Base-by-base conservation (phyloP, 2,329 filamentous ascomycete genomes). In the Didymella arachidicola region DNA sequence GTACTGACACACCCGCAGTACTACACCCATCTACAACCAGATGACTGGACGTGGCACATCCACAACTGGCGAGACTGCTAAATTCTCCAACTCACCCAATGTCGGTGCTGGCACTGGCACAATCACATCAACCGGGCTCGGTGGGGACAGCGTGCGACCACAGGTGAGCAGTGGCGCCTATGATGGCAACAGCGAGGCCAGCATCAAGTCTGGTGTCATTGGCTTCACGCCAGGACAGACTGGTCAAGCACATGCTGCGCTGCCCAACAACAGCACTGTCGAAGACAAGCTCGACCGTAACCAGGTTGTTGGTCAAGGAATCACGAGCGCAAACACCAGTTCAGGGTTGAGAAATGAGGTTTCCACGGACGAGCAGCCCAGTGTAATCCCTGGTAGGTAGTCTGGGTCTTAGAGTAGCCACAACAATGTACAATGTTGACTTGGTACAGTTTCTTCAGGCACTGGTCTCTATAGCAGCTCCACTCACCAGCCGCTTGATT, bases 121-220 rank as follows among this genome's bases (percentile, higher is more conserved):
- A 30, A 36, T n/a, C 43, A 27, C 43, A 49, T 44, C 53, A 7
- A 42, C 47, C 46, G 42, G 32, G 6, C 46, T 46, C 16, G 42
- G 34, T 34, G 53, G 25, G 19, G 46, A 54, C 16, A 61, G 44
- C n/a, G 30, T 63, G 8, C 67, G 65, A 36, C 71, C 72, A 4
- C 56, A 70, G 42, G 60, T 63, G 5, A 52, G 60, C 26, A 47
- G 57, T 30, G 57, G 51, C 34, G 39, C 64, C 16, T 60, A 49
- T 26, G 63, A 71, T 14, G 70, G 64, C 5, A 57, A 63, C 10
- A 78, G 74, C 59, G 69, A 68, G 29, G 72, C 73, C 18, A 78
- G 75, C 62, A 76, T 78, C 69, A 78, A 78, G 65, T 78, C 75
- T 57, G 76, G 75, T 47, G 74, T 78, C 14, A 72, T 77, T 49